Evolutionary conservation across 805 yeast genomes (phyloP).

Genomic region (Wickerhamiella shivajii): DNA sequence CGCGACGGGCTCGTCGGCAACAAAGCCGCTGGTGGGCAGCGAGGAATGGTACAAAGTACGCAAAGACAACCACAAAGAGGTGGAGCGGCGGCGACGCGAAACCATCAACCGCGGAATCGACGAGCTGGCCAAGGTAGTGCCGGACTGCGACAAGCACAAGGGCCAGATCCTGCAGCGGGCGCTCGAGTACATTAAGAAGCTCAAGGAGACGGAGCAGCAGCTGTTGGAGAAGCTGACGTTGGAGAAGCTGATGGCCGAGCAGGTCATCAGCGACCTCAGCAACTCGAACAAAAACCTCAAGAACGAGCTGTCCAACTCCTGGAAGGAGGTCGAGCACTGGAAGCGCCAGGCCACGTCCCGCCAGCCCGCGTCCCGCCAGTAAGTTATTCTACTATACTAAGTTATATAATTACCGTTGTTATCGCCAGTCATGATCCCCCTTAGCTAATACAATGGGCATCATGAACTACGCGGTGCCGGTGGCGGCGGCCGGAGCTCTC

Average conservation of each 20-base stretch:
- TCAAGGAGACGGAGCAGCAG: slow-evolving; percentile 79
- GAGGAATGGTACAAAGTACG: slow-evolving; percentile 76
- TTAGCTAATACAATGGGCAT: too few relatives aligned
- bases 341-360: slow-evolving; percentile 32
- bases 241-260: slow-evolving; percentile 84
- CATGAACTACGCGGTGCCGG: too few relatives aligned
- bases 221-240: slow-evolving; percentile 90
- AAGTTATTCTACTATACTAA: too few relatives aligned
- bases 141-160: slow-evolving; percentile 40
- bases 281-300: slow-evolving; percentile 79
- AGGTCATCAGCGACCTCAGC: slow-evolving; percentile 72
- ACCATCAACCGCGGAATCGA: slow-evolving; percentile 26
- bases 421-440: too few relatives aligned
- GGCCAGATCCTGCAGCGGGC: slow-evolving; percentile 80
- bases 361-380: too few relatives aligned
- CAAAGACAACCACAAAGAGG: slow-evolving; percentile 64
- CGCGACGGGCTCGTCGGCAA: slow-evolving; percentile 1
- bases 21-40: slow-evolving; percentile 54
- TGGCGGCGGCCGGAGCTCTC: slow-evolving; percentile 2
- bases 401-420: too few relatives aligned
- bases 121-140: slow-evolving; percentile 33
- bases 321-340: slow-evolving; percentile 80
- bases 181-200: slow-evolving; percentile 75
- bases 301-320: slow-evolving; percentile 77
- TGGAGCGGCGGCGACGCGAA: slow-evolving; percentile 22